A percentile compares a stretch with the other conserved stretches of the same genome.
These are phyloP conservation scores for Endothia cerciana DNA, from an alignment of 2,329 filamentous ascomycete species.

Conservation along the genomic window DNA sequence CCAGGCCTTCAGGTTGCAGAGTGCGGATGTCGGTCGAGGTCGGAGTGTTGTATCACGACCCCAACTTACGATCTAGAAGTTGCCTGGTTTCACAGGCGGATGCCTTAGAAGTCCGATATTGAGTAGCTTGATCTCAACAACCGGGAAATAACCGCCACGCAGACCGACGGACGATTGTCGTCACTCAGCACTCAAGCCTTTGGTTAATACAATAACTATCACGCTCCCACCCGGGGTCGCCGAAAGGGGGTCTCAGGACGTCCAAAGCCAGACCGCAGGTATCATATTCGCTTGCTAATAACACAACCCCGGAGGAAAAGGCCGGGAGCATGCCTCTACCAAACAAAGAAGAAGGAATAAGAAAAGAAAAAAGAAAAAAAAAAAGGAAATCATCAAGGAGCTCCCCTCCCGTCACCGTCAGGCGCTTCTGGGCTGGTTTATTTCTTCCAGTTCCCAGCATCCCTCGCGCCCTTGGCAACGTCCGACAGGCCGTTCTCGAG, in stretches of 20 bases:
- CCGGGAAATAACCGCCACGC: neutral
- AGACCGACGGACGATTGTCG: neutral
- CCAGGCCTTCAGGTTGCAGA: too few relatives aligned
- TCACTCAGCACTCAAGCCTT: neutral
- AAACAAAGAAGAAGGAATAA: too few relatives aligned
- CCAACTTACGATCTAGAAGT: too few relatives aligned
- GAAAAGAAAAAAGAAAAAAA: too few relatives aligned
- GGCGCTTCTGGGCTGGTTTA: neutral
- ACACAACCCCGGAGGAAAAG: neutral
- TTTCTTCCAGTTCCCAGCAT: conserved; percentile 61
- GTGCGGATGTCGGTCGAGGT: too few relatives aligned
- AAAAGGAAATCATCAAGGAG: too few relatives aligned
- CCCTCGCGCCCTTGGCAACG: conserved; percentile 58
- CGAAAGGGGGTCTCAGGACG: too few relatives aligned
- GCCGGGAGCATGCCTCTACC: too few relatives aligned
- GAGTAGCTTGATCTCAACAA: neutral
- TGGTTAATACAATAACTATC: neutral
- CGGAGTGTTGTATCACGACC: too few relatives aligned
- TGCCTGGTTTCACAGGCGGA: too few relatives aligned
- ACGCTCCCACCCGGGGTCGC: too few relatives aligned
- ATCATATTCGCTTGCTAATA: neutral
- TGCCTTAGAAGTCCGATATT: neutral
- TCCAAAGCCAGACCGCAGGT: too few relatives aligned
- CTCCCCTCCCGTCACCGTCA: neutral
- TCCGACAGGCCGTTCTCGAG: conserved; percentile 54